phyloP scores from a whole-genome alignment of 2,329 filamentous ascomycete genomes.

The Cytospora piceicola region DNA sequence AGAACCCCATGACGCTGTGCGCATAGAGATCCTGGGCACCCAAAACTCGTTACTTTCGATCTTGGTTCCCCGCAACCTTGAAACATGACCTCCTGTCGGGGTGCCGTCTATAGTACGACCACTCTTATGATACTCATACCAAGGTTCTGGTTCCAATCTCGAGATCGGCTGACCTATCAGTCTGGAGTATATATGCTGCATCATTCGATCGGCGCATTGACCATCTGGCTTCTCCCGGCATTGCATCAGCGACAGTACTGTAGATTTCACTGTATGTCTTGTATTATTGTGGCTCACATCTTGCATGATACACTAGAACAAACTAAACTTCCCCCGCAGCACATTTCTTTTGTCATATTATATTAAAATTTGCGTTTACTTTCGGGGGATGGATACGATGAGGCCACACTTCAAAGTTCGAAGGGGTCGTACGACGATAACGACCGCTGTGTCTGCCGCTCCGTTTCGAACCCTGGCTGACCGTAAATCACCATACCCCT shows the following conservation, averaged over 20 bases:
- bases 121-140: slow-evolving; percentile 7
- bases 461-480: slow-evolving; percentile 15
- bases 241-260: slow-evolving; percentile 12
- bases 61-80: slow-evolving; percentile 8
- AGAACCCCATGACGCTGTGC: background rate
- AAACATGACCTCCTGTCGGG: slow-evolving; percentile 11
- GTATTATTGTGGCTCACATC: slow-evolving; percentile 17
- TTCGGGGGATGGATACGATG: slow-evolving; percentile 9
- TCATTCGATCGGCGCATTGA: slow-evolving; percentile 14
- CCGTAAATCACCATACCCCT: slow-evolving; percentile 13
- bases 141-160: background rate
- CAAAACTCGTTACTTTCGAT: slow-evolving; percentile 4
- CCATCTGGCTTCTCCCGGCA: background rate
- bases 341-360: background rate
- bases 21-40: background rate
- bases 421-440: slow-evolving; percentile 12
- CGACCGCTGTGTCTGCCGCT: slow-evolving; percentile 10
- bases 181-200: slow-evolving; percentile 20
- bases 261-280: slow-evolving; percentile 14
- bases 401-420: slow-evolving; percentile 7
- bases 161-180: slow-evolving; percentile 7
- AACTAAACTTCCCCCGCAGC: background rate
- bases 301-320: slow-evolving; percentile 14
- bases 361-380: background rate
- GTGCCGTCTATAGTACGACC: slow-evolving; percentile 6